Conservation (phyloP, 2,329 filamentous ascomycete genomes). For the Nemania serpens region DNA sequence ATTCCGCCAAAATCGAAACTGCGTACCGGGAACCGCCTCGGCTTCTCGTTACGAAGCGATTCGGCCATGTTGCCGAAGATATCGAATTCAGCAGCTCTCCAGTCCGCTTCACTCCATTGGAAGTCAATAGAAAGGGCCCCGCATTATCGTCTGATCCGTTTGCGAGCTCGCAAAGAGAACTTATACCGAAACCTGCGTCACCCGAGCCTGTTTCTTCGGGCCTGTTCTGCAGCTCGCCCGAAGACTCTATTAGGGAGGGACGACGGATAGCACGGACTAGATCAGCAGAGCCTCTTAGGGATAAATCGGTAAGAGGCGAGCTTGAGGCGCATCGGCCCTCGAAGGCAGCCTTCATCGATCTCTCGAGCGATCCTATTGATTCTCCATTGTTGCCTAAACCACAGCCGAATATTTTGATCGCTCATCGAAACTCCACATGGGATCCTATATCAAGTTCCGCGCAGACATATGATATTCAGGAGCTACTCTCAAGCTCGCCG, state of each 20-base stretch:
- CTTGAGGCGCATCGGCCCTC: slow-evolving; percentile 20
- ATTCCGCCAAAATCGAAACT: slow-evolving; percentile 23
- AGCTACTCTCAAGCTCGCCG: slow-evolving; percentile 25
- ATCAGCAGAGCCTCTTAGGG: slow-evolving; percentile 4
- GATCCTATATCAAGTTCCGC: slow-evolving; percentile 60
- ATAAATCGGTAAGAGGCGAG: slow-evolving; percentile 5
- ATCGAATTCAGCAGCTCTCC: slow-evolving; percentile 41
- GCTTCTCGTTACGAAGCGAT: slow-evolving; percentile 28
- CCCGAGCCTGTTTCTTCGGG: neutral
- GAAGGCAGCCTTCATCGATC: slow-evolving; percentile 34
- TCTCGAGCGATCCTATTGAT: slow-evolving; percentile 37
- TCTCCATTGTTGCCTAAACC: slow-evolving; percentile 16
- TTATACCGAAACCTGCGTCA: slow-evolving; percentile 10
- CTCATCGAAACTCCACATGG: slow-evolving; percentile 43
- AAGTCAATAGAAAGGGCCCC: slow-evolving; percentile 9
- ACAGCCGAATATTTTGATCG: slow-evolving; percentile 29
- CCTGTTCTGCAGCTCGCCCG: slow-evolving; percentile 35
- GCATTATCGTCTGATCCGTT: slow-evolving; percentile 31
- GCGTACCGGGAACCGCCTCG: slow-evolving; percentile 16
- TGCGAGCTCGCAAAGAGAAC: slow-evolving; percentile 29
- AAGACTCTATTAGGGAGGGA: neutral
- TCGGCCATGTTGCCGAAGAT: slow-evolving; percentile 35
- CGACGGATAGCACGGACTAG: neutral
- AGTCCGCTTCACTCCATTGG: neutral
- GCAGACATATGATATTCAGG: slow-evolving; percentile 39